A percentile compares a stretch with the other conserved stretches of the same genome.
Conservation (phyloP, 208 protist species). For the Trypanosoma boissoni region DNA sequence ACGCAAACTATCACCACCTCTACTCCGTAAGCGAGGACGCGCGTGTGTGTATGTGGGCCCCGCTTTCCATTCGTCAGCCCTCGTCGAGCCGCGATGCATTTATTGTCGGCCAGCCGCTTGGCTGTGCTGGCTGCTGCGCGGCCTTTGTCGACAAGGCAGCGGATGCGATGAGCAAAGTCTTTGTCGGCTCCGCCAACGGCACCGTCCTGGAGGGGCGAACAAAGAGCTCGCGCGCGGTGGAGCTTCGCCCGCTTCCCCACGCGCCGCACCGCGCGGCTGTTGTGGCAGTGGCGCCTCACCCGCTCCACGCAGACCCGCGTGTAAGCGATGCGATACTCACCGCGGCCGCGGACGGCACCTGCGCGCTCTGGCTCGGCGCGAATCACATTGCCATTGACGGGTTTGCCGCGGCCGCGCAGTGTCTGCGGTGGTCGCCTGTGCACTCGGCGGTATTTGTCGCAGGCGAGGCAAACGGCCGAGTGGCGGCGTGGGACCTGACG, state of each 20-base stretch:
- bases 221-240: constrained; percentile 47
- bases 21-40: constrained; percentile 72
- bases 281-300: constrained; percentile 49
- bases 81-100: constrained; percentile 39
- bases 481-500: constrained; percentile 57
- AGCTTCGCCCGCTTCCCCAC: constrained; percentile 26
- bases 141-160: constrained; percentile 41
- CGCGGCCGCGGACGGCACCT: constrained; percentile 48
- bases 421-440: constrained; percentile 66
- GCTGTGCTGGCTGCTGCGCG: constrained; percentile 39
- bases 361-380: constrained; percentile 48
- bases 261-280: constrained; percentile 25
- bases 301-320: constrained; percentile 30
- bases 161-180: constrained; percentile 63
- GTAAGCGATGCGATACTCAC: constrained; percentile 44
- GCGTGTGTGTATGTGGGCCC: constrained; percentile 60
- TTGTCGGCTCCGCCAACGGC: constrained; percentile 59
- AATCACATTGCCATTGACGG: constrained; percentile 40
- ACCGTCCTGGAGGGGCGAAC: constrained; percentile 44
- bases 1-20: constrained; percentile 56
- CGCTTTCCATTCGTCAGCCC: constrained; percentile 34
- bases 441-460: constrained; percentile 57
- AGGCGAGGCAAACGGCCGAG: constrained; percentile 49
- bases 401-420: constrained; percentile 47
- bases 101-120: constrained; percentile 42